Conservation (phyloP, 441 rosid genomes). For the Aleurites moluccanus region DNA sequence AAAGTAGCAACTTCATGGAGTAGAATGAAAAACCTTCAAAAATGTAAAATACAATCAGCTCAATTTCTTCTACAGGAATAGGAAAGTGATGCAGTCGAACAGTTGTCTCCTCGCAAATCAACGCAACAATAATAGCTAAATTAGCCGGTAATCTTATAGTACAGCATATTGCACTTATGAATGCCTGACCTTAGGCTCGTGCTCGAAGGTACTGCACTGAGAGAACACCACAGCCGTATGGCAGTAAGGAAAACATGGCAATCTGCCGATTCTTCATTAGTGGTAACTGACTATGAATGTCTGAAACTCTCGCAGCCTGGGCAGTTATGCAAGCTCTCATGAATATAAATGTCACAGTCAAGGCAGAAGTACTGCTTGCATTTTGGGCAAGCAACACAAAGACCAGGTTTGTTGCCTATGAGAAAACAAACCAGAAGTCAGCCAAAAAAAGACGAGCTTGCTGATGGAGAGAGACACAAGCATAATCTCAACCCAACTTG, state of each 20-base stretch:
- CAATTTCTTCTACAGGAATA: background rate
- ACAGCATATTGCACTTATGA: background rate
- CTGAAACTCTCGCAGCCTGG: conserved; percentile 69
- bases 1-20: background rate
- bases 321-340: conserved; percentile 92
- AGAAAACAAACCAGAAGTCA: conserved; percentile 19
- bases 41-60: background rate
- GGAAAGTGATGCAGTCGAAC: background rate
- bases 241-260: background rate
- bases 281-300: conserved; percentile 10
- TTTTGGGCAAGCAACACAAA: conserved; percentile 61
- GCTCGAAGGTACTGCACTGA: background rate
- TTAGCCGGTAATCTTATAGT: background rate
- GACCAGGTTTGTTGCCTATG: conserved; percentile 59
- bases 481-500: background rate
- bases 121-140: background rate
- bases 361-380: conserved; percentile 79
- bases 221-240: background rate
- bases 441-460: background rate
- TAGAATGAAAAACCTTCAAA: background rate
- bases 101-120: background rate
- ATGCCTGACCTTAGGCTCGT: background rate
- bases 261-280: background rate
- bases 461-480: background rate
- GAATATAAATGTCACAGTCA: conserved; percentile 92